Conservation (phyloP, 306 rosid genomes). For the Prunus davidiana region DNA sequence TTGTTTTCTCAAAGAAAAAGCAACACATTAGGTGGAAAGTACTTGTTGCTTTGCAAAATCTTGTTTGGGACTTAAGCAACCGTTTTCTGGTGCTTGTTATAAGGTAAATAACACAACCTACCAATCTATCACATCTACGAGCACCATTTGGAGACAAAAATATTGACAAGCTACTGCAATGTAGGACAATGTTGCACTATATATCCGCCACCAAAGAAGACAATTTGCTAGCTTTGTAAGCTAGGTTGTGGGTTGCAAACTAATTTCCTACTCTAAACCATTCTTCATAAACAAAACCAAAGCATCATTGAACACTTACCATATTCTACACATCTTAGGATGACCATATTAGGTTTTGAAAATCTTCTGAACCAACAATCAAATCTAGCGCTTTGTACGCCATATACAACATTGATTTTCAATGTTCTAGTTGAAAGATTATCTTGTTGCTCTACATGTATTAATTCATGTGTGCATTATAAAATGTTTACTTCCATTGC, state of each 20-base stretch:
- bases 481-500: too few species aligned
- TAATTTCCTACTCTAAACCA: background rate
- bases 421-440: background rate
- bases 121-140: conserved; percentile 14
- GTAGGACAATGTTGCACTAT: background rate
- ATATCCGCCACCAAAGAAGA: background rate
- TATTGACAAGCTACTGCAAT: conserved; percentile 19
- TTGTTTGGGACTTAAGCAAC: conserved; percentile 51
- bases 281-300: background rate
- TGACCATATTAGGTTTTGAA: background rate
- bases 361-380: background rate
- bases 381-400: background rate
- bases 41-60: conserved; percentile 56
- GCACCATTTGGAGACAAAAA: conserved; percentile 23
- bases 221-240: background rate
- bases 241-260: background rate
- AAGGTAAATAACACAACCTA: conserved; percentile 19
- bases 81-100: conserved; percentile 16
- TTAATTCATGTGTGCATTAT: too few species aligned
- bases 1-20: conserved; percentile 41
- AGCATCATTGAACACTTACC: background rate
- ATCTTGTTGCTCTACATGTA: background rate
- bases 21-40: conserved; percentile 59
- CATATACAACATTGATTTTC: background rate
- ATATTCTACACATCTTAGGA: background rate